These are phyloP conservation scores for Protomyces inundatus DNA, from an alignment of 1,139 yeast genomes.

Conservation along the genomic window DNA sequence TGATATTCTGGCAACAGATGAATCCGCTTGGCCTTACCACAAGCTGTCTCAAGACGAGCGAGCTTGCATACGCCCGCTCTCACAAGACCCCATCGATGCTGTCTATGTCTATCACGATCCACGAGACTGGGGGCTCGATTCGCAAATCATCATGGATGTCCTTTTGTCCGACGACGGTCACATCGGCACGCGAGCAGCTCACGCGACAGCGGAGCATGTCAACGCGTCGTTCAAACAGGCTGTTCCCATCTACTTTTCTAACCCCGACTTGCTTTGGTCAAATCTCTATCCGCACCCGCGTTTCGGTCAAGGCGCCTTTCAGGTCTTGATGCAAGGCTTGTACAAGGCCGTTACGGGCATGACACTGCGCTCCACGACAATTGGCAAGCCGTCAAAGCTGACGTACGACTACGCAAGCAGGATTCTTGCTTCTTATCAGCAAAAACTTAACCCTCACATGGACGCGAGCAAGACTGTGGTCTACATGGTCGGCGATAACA, in stretches of 20 bases:
- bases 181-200: constrained; percentile 63
- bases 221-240: constrained; percentile 61
- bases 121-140: constrained; percentile 82
- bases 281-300: constrained; percentile 72
- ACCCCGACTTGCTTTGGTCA: constrained; percentile 84
- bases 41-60: constrained; percentile 50
- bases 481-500: constrained; percentile 96
- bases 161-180: constrained; percentile 67
- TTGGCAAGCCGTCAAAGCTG: constrained; percentile 58
- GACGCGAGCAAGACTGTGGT: constrained; percentile 39
- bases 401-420: constrained; percentile 77
- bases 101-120: constrained; percentile 87
- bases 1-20: constrained; percentile 58
- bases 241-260: constrained; percentile 77
- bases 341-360: constrained; percentile 56
- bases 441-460: neutral
- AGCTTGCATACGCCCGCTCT: constrained; percentile 42
- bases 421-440: constrained; percentile 48
- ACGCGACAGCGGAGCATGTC: neutral
- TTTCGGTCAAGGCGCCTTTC: constrained; percentile 67
- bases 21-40: constrained; percentile 71
- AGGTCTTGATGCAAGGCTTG: constrained; percentile 50
- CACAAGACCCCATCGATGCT: constrained; percentile 58
- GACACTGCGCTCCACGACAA: constrained; percentile 68
- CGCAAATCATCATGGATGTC: constrained; percentile 74